Percentiles rank a stretch among this genome's conserved stretches.
Conservation (phyloP, 1,284 basidiomycete species). For the Sanghuangporus sanghuang region DNA sequence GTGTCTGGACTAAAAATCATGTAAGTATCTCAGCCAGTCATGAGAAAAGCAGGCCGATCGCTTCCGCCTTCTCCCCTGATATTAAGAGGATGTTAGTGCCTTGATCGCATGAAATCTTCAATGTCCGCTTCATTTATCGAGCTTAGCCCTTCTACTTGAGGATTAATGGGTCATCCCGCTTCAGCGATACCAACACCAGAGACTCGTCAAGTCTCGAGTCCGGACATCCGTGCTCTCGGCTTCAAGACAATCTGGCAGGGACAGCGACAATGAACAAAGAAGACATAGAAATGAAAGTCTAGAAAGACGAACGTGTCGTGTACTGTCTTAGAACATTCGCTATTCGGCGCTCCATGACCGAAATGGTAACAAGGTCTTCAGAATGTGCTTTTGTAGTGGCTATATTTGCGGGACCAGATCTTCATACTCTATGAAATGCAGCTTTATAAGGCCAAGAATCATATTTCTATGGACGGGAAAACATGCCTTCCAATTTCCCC, state of each 20-base stretch:
- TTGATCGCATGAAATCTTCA: not conserved
- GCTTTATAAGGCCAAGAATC: not conserved
- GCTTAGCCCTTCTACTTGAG: not conserved
- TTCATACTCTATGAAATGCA: conserved; percentile 53
- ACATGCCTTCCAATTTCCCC: conserved; percentile 58
- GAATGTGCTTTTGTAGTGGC: conserved; percentile 49
- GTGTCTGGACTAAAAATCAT: not conserved
- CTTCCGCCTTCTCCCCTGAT: not conserved
- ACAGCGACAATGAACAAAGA: not conserved
- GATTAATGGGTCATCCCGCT: not conserved
- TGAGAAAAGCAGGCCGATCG: not conserved
- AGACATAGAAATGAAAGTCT: no score
- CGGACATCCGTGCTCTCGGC: not conserved
- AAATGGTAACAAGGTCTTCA: conserved; percentile 50
- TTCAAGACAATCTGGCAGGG: conserved; percentile 56
- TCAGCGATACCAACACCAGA: not conserved
- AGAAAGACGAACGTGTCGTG: conserved; percentile 49
- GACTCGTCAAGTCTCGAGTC: not conserved
- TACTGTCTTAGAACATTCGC: conserved; percentile 59
- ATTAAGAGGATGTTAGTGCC: not conserved
- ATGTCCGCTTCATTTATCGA: not conserved
- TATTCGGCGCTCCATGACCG: conserved; percentile 58
- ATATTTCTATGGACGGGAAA: not conserved
- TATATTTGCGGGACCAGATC: conserved; percentile 54
- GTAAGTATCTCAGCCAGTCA: not conserved